Conservation (phyloP, 1,139 yeast species). For the Diutina mesorugosa region DNA sequence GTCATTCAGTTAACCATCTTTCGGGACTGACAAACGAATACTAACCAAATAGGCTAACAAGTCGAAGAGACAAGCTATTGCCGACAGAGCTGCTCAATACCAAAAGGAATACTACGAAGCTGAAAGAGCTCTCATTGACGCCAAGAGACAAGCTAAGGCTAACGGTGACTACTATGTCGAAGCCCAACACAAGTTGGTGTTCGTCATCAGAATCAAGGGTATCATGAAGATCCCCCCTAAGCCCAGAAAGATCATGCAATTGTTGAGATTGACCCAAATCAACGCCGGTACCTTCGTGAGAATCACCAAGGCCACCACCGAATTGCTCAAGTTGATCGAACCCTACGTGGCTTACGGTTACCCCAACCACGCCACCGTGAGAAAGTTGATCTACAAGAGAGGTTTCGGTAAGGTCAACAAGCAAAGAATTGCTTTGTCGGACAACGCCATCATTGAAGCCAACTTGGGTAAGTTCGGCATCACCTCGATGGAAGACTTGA, state of each 20-base stretch:
- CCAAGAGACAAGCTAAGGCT: constrained; percentile 96
- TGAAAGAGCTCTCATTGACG: constrained; percentile 83
- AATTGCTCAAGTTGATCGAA: constrained; percentile 94
- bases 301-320: constrained; percentile 96
- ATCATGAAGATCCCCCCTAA: constrained; percentile 98
- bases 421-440: constrained; percentile 93
- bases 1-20: constrained; percentile 98
- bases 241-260: constrained; percentile 99
- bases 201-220: constrained; percentile 99
- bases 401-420: constrained; percentile 99
- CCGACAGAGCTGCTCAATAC: constrained; percentile 97
- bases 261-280: constrained; percentile 94
- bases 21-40: constrained; percentile 78
- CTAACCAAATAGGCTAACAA: constrained; percentile 56
- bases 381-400: constrained; percentile 98
- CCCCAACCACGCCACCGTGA: constrained; percentile 93
- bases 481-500: constrained; percentile 90
- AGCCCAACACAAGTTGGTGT: constrained; percentile 93
- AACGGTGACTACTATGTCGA: constrained; percentile 94
- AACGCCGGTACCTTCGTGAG: constrained; percentile 97
- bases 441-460: constrained; percentile 90
- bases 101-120: constrained; percentile 92
- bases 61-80: constrained; percentile 91
- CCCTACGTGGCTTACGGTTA: constrained; percentile 99
- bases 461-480: constrained; percentile 94